Evolutionary conservation across 441 rosid species (phyloP).

Genomic region (Erodium texanum): DNA sequence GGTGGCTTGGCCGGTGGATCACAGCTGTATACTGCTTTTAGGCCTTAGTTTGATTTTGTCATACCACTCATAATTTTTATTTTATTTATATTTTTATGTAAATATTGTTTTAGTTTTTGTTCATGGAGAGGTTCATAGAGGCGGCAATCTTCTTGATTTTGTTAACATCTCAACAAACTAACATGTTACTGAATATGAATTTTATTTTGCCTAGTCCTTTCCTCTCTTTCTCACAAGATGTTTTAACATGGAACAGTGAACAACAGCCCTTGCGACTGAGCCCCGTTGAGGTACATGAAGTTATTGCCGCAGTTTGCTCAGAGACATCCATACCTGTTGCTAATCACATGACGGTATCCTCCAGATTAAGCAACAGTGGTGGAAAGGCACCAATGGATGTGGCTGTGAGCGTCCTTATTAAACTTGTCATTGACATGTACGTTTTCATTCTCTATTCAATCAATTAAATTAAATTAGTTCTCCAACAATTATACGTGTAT

Average conservation of each 20-base stretch:
- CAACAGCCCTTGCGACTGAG: conserved; percentile 88
- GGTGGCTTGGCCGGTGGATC: no score
- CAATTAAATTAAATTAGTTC: conserved; percentile 14
- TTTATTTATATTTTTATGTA: no score
- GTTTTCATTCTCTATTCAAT: conserved; percentile 21
- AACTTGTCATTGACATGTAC: conserved; percentile 96
- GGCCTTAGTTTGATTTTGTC: not conserved
- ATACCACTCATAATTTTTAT: not conserved
- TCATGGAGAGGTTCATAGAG: not conserved
- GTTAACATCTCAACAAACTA: not conserved
- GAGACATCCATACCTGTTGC: conserved; percentile 61
- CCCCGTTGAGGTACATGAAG: conserved; percentile 88
- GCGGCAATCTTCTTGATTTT: not conserved
- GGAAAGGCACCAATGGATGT: conserved; percentile 95
- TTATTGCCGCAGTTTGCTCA: conserved; percentile 90
- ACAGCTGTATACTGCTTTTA: not conserved
- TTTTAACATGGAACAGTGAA: conserved; percentile 53
- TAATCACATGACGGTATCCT: conserved; percentile 57
- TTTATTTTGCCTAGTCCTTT: conserved; percentile 7
- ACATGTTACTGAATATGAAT: conserved; percentile 4
- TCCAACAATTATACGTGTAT: not conserved
- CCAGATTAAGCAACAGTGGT: conserved; percentile 67
- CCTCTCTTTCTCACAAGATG: conserved; percentile 22
- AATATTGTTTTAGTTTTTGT: not conserved
- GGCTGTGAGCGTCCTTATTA: conserved; percentile 94